Percentiles rank a stretch among this genome's conserved stretches.
These are phyloP conservation scores for Withania somnifera DNA, from an alignment of 305 asterid genomes.

Conservation along the genomic window DNA sequence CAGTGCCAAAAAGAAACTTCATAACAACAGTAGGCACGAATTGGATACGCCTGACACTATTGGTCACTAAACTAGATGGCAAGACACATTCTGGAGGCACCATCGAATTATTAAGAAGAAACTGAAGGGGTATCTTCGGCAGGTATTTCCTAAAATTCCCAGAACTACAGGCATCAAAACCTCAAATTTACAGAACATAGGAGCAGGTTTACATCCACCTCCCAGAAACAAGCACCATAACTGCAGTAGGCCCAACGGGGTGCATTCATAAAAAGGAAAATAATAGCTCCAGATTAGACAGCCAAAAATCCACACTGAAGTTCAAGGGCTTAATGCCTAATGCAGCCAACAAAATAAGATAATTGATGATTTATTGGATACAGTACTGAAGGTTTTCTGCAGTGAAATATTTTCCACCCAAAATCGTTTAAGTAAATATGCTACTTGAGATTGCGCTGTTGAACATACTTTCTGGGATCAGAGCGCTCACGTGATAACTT, in stretches of 20 bases:
- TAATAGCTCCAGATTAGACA: not conserved
- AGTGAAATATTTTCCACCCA: not conserved
- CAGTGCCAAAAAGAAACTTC: not conserved
- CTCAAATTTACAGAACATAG: not conserved
- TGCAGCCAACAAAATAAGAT: not conserved
- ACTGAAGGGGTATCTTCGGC: not conserved
- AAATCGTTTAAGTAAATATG: not conserved
- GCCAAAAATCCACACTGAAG: not conserved
- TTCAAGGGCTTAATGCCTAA: not conserved
- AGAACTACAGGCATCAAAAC: not conserved
- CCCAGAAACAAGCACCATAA: not conserved
- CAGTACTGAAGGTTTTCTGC: not conserved
- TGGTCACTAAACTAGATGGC: not conserved
- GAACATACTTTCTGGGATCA: constrained; percentile 82
- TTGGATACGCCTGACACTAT: not conserved
- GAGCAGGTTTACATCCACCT: not conserved
- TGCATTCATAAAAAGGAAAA: not conserved
- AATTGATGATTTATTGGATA: not conserved
- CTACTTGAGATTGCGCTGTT: not conserved
- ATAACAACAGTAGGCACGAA: not conserved
- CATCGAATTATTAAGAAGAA: not conserved
- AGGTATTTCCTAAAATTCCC: not conserved
- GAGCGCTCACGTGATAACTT: constrained; percentile 83
- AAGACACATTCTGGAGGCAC: not conserved
- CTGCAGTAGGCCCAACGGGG: not conserved